phyloP scores from a whole-genome alignment of 768 basidiomycete species.

The Russula abietina region DNA sequence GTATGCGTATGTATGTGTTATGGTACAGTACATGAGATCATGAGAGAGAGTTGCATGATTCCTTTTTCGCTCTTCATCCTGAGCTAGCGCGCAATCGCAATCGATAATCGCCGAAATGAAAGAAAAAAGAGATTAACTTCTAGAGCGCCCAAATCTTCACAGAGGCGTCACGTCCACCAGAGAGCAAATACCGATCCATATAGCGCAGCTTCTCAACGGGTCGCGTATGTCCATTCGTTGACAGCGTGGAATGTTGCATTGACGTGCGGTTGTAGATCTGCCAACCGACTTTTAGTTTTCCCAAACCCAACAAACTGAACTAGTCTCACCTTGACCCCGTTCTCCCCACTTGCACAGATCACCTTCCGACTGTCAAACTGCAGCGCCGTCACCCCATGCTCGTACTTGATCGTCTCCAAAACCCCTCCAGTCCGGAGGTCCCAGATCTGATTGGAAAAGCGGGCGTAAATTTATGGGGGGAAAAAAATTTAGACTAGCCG shows the following conservation, averaged over 20 bases:
- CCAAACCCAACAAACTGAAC: neutral
- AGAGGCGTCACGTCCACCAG: slow-evolving; percentile 79
- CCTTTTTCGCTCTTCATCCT: neutral
- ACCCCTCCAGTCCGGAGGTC: slow-evolving; percentile 87
- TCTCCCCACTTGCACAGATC: slow-evolving; percentile 87
- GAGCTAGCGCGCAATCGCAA: neutral
- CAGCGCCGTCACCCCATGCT: slow-evolving; percentile 81
- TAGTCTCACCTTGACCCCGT: slow-evolving; percentile 71
- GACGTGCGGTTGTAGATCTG: slow-evolving; percentile 95
- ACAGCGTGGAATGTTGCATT: slow-evolving; percentile 76
- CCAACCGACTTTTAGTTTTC: neutral
- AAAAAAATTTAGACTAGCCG: neutral
- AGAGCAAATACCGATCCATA: slow-evolving; percentile 92
- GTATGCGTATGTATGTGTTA: neutral
- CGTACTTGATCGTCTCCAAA: slow-evolving; percentile 85
- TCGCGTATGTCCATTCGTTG: slow-evolving; percentile 88
- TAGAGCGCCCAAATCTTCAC: slow-evolving; percentile 94
- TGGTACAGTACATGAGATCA: slow-evolving; percentile 5
- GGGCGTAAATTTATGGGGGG: no score
- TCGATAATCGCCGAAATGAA: neutral
- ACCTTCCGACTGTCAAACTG: slow-evolving; percentile 96
- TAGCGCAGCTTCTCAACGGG: slow-evolving; percentile 87
- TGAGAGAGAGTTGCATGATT: neutral
- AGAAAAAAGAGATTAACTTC: neutral
- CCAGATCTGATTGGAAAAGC: slow-evolving; percentile 57